Evolutionary conservation across 1,284 basidiomycete species (phyloP).

Genomic region (Tranzscheliella williamsii): DNA sequence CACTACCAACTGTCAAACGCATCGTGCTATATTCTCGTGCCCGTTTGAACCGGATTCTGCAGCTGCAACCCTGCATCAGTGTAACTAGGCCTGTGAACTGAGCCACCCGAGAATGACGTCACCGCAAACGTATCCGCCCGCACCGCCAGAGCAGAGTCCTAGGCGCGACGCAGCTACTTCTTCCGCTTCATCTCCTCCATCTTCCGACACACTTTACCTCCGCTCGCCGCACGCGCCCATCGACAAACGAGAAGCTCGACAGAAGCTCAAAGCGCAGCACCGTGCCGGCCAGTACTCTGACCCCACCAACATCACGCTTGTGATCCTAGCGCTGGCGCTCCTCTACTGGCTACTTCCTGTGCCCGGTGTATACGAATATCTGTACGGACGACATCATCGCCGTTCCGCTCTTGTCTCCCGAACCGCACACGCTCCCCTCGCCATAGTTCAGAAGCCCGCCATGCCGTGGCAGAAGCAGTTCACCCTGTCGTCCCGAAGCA

Average conservation of each 20-base stretch:
- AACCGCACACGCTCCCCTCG: neutral
- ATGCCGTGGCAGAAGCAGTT: slow-evolving; percentile 96
- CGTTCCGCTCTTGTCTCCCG: neutral
- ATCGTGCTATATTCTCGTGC: too few relatives aligned
- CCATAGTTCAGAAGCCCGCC: slow-evolving; percentile 7
- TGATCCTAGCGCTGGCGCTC: slow-evolving; percentile 19
- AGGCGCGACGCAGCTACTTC: slow-evolving; percentile 5
- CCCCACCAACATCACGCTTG: slow-evolving; percentile 23
- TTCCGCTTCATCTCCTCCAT: slow-evolving; percentile 3
- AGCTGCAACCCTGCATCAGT: too few relatives aligned
- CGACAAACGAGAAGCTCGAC: slow-evolving; percentile 29
- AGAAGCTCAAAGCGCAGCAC: slow-evolving; percentile 23
- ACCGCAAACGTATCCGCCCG: neutral
- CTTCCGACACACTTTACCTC: slow-evolving; percentile 20
- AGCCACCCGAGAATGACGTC: neutral
- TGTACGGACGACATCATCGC: slow-evolving; percentile 8
- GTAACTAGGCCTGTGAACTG: too few relatives aligned
- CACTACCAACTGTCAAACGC: too few relatives aligned
- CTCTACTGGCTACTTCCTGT: slow-evolving; percentile 37
- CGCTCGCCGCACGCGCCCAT: slow-evolving; percentile 27
- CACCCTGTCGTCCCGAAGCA: slow-evolving; percentile 63
- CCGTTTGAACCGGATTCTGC: too few relatives aligned
- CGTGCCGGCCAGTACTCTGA: slow-evolving; percentile 30
- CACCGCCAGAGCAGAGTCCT: neutral
- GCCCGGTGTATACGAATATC: slow-evolving; percentile 24